Conservation (phyloP, 345 rosid genomes). For the Iberis pinnata region DNA sequence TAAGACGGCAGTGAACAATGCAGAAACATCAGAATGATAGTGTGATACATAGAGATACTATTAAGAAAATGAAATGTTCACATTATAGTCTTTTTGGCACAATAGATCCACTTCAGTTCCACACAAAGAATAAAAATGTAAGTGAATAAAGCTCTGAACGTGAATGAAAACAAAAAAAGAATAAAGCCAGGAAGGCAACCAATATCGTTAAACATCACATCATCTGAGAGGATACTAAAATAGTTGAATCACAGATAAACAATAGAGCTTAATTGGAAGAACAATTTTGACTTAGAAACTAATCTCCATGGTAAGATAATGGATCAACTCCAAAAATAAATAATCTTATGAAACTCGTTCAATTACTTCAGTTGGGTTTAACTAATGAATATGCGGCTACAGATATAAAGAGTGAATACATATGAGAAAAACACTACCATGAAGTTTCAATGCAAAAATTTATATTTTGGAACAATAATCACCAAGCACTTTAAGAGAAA, state of each 20-base stretch:
- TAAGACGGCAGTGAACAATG: slow-evolving; percentile 12
- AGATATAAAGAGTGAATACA: not conserved
- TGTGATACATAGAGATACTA: slow-evolving; percentile 5
- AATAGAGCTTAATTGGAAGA: slow-evolving; percentile 64
- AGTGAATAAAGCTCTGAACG: not conserved
- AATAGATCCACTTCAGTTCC: slow-evolving; percentile 11
- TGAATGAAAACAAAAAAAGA: too few species aligned
- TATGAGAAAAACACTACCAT: too few species aligned
- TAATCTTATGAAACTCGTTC: not conserved
- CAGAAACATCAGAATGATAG: not conserved
- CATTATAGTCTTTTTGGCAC: slow-evolving; percentile 1
- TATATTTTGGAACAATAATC: slow-evolving; percentile 7
- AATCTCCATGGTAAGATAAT: not conserved
- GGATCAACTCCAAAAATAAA: not conserved
- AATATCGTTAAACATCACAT: not conserved
- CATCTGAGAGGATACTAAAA: not conserved
- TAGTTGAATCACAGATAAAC: not conserved
- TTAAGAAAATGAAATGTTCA: not conserved
- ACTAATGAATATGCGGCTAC: not conserved
- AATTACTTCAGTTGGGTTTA: not conserved
- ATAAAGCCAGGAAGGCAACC: not conserved
- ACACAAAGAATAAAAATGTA: not conserved
- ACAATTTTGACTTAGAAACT: slow-evolving; percentile 68
- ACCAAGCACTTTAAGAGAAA: slow-evolving; percentile 9
- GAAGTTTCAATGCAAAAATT: not conserved